Percentiles rank a stretch among this genome's conserved stretches.
phyloP scores from a whole-genome alignment of 495 filamentous ascomycete genomes.

The Podospora pseudoanserina region DNA sequence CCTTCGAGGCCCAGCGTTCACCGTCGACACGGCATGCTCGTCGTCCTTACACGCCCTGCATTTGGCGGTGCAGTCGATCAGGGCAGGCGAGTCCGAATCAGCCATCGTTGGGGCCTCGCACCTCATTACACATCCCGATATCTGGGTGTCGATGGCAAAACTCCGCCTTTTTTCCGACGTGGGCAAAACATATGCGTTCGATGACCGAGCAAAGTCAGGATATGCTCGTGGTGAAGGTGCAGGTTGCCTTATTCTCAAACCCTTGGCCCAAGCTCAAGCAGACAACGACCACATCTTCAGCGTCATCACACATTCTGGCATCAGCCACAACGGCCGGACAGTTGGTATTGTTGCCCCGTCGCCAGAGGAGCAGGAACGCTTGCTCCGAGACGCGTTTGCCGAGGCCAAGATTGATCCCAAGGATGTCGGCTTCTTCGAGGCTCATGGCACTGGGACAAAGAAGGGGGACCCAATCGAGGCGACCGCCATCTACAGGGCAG shows the following conservation, averaged over 20 bases:
- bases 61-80: constrained; percentile 75
- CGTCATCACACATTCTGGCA: constrained; percentile 51
- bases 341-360: constrained; percentile 54
- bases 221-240: constrained; percentile 45
- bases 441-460: constrained; percentile 58
- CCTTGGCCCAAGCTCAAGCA: constrained; percentile 46
- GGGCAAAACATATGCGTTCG: constrained; percentile 41
- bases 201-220: constrained; percentile 42
- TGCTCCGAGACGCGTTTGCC: constrained; percentile 43
- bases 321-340: constrained; percentile 55
- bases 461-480: constrained; percentile 61
- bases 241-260: constrained; percentile 50
- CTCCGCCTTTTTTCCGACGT: constrained; percentile 36
- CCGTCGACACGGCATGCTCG: constrained; percentile 83
- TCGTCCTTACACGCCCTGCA: constrained; percentile 61
- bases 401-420: constrained; percentile 39
- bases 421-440: constrained; percentile 48
- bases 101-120: constrained; percentile 48
- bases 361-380: constrained; percentile 47
- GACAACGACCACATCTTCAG: constrained; percentile 55
- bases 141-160: constrained; percentile 41
- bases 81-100: constrained; percentile 48
- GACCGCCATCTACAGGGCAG: constrained; percentile 49
- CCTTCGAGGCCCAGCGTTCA: constrained; percentile 56
- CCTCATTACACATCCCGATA: constrained; percentile 41